Conservation (phyloP, 73 alveolate species). For the Breviolum minutum region DNA sequence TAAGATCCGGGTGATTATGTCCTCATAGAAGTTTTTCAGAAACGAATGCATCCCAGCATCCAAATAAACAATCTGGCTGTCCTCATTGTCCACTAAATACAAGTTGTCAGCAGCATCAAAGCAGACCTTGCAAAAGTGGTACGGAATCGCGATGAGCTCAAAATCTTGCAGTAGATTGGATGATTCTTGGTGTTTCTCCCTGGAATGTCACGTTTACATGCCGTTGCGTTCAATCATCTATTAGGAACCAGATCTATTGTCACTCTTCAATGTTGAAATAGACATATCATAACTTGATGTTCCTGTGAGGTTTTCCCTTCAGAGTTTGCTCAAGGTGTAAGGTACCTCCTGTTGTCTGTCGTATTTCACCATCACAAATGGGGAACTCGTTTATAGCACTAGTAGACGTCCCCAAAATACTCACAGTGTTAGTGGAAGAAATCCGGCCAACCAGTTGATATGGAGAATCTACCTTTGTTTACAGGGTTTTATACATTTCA, state of each 20-base stretch:
- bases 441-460: too few relatives aligned
- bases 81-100: conserved; percentile 65
- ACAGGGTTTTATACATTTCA: too few relatives aligned
- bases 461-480: too few relatives aligned
- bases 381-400: too few relatives aligned
- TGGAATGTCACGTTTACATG: background rate
- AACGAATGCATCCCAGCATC: background rate
- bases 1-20: background rate
- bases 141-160: background rate
- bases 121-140: background rate
- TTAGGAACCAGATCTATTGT: too few relatives aligned
- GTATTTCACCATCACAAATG: too few relatives aligned
- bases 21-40: background rate
- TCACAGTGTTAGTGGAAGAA: too few relatives aligned
- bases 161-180: background rate
- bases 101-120: conserved; percentile 41
- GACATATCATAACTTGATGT: too few relatives aligned
- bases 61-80: conserved; percentile 57
- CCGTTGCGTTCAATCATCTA: too few relatives aligned
- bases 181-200: background rate
- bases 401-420: too few relatives aligned
- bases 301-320: background rate
- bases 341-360: too few relatives aligned
- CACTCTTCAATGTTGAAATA: background rate
- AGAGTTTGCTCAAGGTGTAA: too few relatives aligned